phyloP scores from a whole-genome alignment of 169 alveolate genomes.

The Cryptosporidium viatorum region DNA sequence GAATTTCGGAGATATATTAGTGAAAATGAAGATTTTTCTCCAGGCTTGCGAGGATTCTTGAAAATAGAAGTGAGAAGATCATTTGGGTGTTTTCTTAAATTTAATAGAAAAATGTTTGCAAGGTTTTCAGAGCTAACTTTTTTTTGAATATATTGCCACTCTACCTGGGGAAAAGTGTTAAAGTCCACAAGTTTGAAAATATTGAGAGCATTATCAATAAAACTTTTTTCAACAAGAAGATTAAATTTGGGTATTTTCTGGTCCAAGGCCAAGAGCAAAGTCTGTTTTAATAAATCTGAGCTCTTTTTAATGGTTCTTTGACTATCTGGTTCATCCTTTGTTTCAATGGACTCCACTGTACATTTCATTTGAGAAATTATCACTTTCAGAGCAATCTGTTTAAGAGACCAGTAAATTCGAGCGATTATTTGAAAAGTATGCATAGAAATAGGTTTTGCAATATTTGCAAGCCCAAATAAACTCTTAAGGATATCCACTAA shows the following conservation, averaged over 20 bases:
- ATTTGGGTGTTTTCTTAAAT: background rate
- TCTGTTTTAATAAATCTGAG: background rate
- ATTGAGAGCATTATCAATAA: slow-evolving; percentile 12
- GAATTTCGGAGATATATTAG: background rate
- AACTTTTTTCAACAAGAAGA: slow-evolving; percentile 38
- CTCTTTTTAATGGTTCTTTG: background rate
- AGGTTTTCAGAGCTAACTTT: background rate
- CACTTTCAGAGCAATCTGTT: background rate
- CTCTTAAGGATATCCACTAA: background rate
- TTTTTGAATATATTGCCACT: background rate
- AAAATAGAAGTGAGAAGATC: background rate
- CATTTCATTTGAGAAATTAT: background rate
- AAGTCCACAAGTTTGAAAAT: background rate
- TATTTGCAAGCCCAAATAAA: slow-evolving; percentile 18
- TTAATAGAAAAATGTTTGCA: background rate
- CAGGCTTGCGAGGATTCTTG: background rate
- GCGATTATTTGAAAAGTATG: background rate
- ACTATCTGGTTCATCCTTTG: background rate
- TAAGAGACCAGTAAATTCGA: slow-evolving; percentile 17
- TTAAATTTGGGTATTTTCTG: slow-evolving; percentile 24
- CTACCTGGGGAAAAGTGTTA: background rate
- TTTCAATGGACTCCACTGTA: background rate
- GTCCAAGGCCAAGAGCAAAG: background rate
- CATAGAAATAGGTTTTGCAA: background rate
- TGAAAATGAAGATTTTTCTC: background rate